Evolutionary conservation across 441 rosid genomes (phyloP).

Genomic region (Corymbia calophylla): DNA sequence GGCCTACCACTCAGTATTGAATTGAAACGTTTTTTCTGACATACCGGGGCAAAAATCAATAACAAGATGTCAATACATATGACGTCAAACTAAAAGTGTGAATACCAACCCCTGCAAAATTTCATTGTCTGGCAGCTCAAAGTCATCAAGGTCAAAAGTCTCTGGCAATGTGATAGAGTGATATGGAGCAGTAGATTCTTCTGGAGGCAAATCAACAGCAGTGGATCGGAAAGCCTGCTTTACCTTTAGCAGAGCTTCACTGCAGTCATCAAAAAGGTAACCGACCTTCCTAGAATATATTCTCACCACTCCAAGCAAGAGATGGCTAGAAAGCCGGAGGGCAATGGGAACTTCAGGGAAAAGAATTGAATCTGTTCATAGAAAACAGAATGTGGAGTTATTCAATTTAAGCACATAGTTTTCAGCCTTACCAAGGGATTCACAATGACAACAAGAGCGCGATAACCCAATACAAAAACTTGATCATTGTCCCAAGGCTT

Average conservation of each 20-base stretch:
- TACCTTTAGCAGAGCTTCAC: conserved; percentile 95
- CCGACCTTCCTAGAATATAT: conserved; percentile 96
- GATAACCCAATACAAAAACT: neutral
- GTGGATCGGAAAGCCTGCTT: conserved; percentile 99
- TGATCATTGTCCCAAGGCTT: neutral
- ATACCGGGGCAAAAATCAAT: neutral
- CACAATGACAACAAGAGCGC: neutral
- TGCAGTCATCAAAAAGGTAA: conserved; percentile 99
- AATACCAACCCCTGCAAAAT: conserved; percentile 87
- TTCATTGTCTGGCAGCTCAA: conserved; percentile 98
- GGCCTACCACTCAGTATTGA: neutral
- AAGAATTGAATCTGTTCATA: conserved; percentile 85
- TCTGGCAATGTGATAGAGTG: conserved; percentile 99
- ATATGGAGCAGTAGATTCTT: conserved; percentile 98
- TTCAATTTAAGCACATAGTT: neutral
- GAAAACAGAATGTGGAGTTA: neutral
- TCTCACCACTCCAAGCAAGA: conserved; percentile 98
- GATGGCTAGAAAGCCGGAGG: conserved; percentile 95
- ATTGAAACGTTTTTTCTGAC: neutral
- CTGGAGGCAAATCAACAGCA: conserved; percentile 98
- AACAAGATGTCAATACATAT: neutral
- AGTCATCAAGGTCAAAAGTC: conserved; percentile 99
- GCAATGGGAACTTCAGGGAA: conserved; percentile 99
- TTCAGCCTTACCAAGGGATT: neutral
- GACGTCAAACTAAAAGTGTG: neutral